Evolutionary conservation across 768 basidiomycete genomes (phyloP).

Genomic region (Coprinellus micaceus): DNA sequence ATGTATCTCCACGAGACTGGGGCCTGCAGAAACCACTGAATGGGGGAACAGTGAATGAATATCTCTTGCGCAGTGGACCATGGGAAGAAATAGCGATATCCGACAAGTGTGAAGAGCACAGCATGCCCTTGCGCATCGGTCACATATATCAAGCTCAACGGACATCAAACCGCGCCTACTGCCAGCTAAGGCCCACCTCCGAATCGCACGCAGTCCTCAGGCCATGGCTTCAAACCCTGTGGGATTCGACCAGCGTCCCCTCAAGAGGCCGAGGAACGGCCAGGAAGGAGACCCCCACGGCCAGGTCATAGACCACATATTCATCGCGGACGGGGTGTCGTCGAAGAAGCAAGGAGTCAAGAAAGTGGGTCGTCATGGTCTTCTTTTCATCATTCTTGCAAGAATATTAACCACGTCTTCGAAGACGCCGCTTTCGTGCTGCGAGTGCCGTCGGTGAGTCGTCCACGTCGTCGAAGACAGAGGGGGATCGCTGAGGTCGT

Average conservation of each 20-base stretch:
- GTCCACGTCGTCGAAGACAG: conserved; percentile 6
- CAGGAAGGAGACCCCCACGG: conserved; percentile 17
- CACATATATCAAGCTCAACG: conserved; percentile 2
- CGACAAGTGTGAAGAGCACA: conserved; percentile 5
- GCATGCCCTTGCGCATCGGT: neutral
- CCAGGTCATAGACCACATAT: conserved; percentile 43
- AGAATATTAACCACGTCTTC: conserved; percentile 7
- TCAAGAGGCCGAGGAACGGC: conserved; percentile 2
- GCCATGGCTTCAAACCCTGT: neutral
- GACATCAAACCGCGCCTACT: conserved; percentile 5
- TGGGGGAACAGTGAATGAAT: conserved; percentile 6
- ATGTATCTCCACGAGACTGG: neutral
- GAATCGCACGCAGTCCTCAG: conserved; percentile 11
- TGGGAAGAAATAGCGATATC: conserved; percentile 4
- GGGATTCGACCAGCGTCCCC: conserved; percentile 4
- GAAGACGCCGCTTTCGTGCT: conserved; percentile 56
- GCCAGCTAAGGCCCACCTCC: conserved; percentile 11
- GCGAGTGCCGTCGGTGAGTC: conserved; percentile 54
- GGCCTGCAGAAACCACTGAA: neutral
- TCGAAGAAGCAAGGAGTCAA: conserved; percentile 42
- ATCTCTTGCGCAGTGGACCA: neutral
- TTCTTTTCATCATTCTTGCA: conserved; percentile 1
- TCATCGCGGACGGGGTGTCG: conserved; percentile 45
- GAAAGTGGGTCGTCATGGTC: conserved; percentile 33
- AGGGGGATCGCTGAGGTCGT: conserved; percentile 10